These are phyloP conservation scores for Nitzschia inconspicua DNA, from an alignment of 108 stramenopile species.

Conservation along the genomic window DNA sequence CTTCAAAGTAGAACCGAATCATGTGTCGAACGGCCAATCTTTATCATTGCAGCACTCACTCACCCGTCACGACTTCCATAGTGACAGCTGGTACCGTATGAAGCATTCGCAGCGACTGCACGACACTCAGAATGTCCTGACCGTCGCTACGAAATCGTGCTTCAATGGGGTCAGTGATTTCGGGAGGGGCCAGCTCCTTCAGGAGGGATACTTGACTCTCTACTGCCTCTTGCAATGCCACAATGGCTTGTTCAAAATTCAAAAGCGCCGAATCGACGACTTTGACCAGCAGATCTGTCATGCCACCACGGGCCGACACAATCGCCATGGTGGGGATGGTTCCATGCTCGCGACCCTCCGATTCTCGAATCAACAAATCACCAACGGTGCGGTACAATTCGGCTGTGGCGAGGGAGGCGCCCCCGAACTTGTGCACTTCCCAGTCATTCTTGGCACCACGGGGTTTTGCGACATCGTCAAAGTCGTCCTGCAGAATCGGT, in stretches of 20 bases:
- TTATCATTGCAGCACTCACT: too few species aligned
- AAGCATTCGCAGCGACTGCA: constrained; percentile 65
- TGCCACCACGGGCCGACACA: constrained; percentile 84
- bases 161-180: constrained; percentile 46
- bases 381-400: constrained; percentile 62
- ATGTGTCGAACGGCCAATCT: too few species aligned
- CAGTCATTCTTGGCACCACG: constrained; percentile 28
- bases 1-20: too few species aligned
- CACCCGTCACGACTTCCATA: constrained; percentile 86
- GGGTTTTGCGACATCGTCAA: constrained; percentile 6
- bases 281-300: constrained; percentile 67
- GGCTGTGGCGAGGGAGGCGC: constrained; percentile 59
- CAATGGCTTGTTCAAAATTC: constrained; percentile 47
- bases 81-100: constrained; percentile 63
- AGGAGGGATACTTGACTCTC: constrained; percentile 37
- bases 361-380: constrained; percentile 56
- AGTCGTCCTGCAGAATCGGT: background rate
- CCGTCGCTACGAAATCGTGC: constrained; percentile 52
- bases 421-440: constrained; percentile 73
- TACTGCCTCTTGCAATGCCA: constrained; percentile 36
- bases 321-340: constrained; percentile 77
- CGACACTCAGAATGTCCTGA: constrained; percentile 57
- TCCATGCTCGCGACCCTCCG: constrained; percentile 25
- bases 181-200: constrained; percentile 43
- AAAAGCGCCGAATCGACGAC: constrained; percentile 61